Percentiles rank a stretch among this genome's conserved stretches.
Evolutionary conservation across 306 rosid species (phyloP).

Genomic region (Citrullus mucosospermus): DNA sequence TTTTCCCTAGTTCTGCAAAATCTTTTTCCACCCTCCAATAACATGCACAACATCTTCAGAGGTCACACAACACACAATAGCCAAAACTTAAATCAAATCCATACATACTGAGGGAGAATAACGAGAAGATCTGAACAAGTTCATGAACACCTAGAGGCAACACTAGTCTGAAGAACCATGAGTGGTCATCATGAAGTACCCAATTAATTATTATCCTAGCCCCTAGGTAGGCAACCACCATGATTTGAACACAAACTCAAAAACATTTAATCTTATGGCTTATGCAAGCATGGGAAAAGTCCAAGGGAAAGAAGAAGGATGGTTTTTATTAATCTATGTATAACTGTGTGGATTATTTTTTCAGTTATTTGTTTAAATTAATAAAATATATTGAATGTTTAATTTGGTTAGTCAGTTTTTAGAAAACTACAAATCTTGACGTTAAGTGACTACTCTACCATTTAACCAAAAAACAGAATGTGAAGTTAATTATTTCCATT

Average conservation of each 20-base stretch:
- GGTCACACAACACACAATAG: not conserved
- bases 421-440: not conserved
- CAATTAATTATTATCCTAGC: not conserved
- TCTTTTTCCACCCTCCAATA: not conserved
- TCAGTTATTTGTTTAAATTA: not conserved
- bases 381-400: not conserved
- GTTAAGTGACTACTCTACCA: not conserved
- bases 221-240: not conserved
- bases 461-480: not conserved
- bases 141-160: not conserved
- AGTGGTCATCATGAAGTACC: not conserved
- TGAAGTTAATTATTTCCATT: not conserved
- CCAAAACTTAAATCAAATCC: not conserved
- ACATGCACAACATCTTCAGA: not conserved
- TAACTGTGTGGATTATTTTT: not conserved
- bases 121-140: not conserved
- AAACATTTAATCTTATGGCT: not conserved
- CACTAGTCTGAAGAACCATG: not conserved
- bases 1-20: not conserved
- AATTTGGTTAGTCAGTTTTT: not conserved
- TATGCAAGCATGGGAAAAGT: not conserved
- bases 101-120: not conserved
- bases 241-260: not conserved
- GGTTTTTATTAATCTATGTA: not conserved
- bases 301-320: not conserved